Percentiles rank a stretch among this genome's conserved stretches.
These are phyloP conservation scores for Terana coerulea DNA, from an alignment of 768 basidiomycete genomes.

Conservation along the genomic window DNA sequence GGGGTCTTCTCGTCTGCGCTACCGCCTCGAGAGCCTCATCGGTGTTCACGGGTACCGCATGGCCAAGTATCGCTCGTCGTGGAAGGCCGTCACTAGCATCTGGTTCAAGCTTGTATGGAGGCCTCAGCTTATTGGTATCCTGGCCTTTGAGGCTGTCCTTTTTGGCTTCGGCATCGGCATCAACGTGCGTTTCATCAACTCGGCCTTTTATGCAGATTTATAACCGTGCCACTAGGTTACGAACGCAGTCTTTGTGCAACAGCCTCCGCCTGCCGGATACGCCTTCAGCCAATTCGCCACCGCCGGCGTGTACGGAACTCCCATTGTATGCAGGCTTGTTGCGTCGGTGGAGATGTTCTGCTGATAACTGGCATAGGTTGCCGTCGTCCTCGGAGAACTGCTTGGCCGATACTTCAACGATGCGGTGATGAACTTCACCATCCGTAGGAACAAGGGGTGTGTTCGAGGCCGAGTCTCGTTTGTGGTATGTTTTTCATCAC, in stretches of 20 bases:
- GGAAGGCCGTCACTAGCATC: slow-evolving; percentile 41
- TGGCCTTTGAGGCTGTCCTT: slow-evolving; percentile 53
- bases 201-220: neutral
- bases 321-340: neutral
- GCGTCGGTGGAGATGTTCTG: neutral
- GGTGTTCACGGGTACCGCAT: slow-evolving; percentile 60
- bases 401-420: slow-evolving; percentile 51
- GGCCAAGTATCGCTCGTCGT: slow-evolving; percentile 51
- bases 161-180: slow-evolving; percentile 68
- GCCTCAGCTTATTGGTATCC: slow-evolving; percentile 51
- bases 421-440: slow-evolving; percentile 38
- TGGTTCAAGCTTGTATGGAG: slow-evolving; percentile 57
- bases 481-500: slow-evolving; percentile 41
- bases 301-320: slow-evolving; percentile 46
- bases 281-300: slow-evolving; percentile 47
- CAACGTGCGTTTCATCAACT: slow-evolving; percentile 35
- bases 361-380: slow-evolving; percentile 30
- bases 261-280: slow-evolving; percentile 49
- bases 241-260: slow-evolving; percentile 60
- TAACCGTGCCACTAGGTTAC: slow-evolving; percentile 41
- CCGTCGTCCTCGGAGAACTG: slow-evolving; percentile 47
- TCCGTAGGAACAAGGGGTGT: slow-evolving; percentile 46
- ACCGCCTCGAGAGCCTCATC: slow-evolving; percentile 56
- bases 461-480: slow-evolving; percentile 52
- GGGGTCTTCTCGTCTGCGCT: slow-evolving; percentile 39